Base-by-base conservation (phyloP, 352 stramenopile species). In the Phytopythium oedochilum region DNA sequence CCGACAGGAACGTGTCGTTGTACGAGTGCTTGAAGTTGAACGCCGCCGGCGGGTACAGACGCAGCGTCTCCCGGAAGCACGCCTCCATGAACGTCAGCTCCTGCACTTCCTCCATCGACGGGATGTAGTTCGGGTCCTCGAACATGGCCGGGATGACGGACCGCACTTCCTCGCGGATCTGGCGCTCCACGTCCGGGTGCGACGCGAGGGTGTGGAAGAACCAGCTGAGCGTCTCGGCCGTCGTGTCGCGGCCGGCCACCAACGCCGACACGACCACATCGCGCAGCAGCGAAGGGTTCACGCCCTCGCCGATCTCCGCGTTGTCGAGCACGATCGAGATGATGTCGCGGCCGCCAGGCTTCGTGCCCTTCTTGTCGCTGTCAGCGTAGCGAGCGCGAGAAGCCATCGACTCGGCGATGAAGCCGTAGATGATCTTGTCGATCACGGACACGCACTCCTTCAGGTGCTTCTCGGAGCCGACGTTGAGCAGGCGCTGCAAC, bases 1-100 rank as follows among this genome's bases (percentile, higher is more conserved):
- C 73, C 22, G 68, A 56, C 2, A 85, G 28, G 26, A 79, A 53
- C 0, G 76, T 73, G 55, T 80, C 78, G 0, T 39, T 9, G 20
- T 35, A 35, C 11, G 58, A 56, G 20, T 74, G 58, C 29, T 70
- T 70, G 32, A 57, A 59, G 46, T 82, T 73, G 12, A 75, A 53
- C 2, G 80, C 67, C 28, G 73, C 63, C 20, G 55, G 46, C 3
- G 63, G 51, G 48, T 54, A 53, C 1, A 71, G 45, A 10, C 55
- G 56, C 17, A 71, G 36, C 12, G 55, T 43, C 22, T 69, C 64
- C 14, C 39, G 43, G 34, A 68, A 32, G 0, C 31, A 47, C 10
- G 61, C 64, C 47, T 72, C 60, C 14, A 72, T n/a, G 44, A 69
- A 72, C 34, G 44, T 26, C 5, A 72, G 22, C 1, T 51, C 26